Percentiles rank a stretch among this genome's conserved stretches.
Conservation (phyloP, 495 filamentous ascomycete species). For the Lentithecium fluviatile region DNA sequence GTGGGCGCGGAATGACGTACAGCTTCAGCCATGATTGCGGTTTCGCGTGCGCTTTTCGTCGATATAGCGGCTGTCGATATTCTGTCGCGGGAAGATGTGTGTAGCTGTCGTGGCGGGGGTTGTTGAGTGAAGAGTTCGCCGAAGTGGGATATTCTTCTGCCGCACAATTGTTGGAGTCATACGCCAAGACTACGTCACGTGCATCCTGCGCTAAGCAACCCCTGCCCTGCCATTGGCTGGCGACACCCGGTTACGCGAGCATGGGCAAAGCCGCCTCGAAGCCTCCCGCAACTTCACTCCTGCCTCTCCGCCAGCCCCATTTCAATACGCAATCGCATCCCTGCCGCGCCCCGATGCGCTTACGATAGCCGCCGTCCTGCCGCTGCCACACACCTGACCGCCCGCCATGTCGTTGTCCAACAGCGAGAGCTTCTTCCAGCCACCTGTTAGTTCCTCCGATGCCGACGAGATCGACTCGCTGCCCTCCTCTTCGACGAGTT, state of each 20-base stretch:
- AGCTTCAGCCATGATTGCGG: slow-evolving; percentile 51
- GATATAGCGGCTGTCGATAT: not conserved
- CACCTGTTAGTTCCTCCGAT: slow-evolving; percentile 42
- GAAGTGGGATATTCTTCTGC: not conserved
- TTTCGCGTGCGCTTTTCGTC: not conserved
- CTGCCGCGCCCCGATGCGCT: not conserved
- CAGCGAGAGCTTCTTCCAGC: slow-evolving; percentile 34
- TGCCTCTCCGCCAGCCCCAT: too few species aligned
- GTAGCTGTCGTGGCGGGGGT: not conserved
- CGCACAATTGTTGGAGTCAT: slow-evolving; percentile 5
- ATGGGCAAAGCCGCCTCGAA: slow-evolving; percentile 3
- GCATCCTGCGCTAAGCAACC: slow-evolving; percentile 1
- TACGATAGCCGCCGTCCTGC: not conserved
- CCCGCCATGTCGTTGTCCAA: slow-evolving; percentile 35
- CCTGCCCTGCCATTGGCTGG: slow-evolving; percentile 1
- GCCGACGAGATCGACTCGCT: slow-evolving; percentile 74
- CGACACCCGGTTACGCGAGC: not conserved
- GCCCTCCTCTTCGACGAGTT: slow-evolving; percentile 67
- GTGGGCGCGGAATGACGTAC: slow-evolving; percentile 49
- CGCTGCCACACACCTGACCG: not conserved
- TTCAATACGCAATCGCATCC: not conserved
- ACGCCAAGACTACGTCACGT: slow-evolving; percentile 27
- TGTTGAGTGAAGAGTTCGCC: not conserved
- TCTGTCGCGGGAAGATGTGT: not conserved
- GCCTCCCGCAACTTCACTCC: not conserved